phyloP scores from a whole-genome alignment of 192 early-diverging fungal species.

The Coemansia sp. region DNA sequence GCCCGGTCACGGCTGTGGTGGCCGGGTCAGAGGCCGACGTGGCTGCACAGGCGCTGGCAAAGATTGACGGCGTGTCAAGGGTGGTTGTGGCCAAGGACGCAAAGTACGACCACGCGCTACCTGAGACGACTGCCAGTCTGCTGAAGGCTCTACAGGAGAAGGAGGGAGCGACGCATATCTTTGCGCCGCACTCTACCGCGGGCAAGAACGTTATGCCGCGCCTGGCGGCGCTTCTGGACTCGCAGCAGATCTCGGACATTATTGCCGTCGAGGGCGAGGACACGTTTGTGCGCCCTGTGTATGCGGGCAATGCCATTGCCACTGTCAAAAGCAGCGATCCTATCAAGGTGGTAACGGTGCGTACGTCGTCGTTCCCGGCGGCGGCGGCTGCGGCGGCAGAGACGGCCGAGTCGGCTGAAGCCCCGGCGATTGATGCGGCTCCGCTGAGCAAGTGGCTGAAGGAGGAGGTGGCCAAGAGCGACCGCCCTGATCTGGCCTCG shows the following conservation, averaged over 20 bases:
- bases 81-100: slow-evolving; percentile 82
- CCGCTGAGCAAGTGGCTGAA: slow-evolving; percentile 71
- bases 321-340: slow-evolving; percentile 86
- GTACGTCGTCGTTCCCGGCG: slow-evolving; percentile 84
- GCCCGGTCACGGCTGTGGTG: slow-evolving; percentile 83
- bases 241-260: slow-evolving; percentile 87
- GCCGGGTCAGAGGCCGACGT: slow-evolving; percentile 67
- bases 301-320: slow-evolving; percentile 96
- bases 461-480: slow-evolving; percentile 88
- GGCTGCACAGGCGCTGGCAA: slow-evolving; percentile 58
- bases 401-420: slow-evolving; percentile 60
- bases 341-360: slow-evolving; percentile 85
- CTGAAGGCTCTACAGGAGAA: slow-evolving; percentile 64
- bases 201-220: slow-evolving; percentile 94
- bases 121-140: slow-evolving; percentile 76
- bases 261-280: slow-evolving; percentile 70
- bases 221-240: slow-evolving; percentile 86
- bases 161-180: slow-evolving; percentile 74
- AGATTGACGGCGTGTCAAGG: slow-evolving; percentile 66
- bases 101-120: slow-evolving; percentile 67
- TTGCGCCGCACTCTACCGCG: slow-evolving; percentile 81
- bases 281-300: slow-evolving; percentile 94
- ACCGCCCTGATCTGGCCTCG: slow-evolving; percentile 84
- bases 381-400: slow-evolving; percentile 48
- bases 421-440: slow-evolving; percentile 56